Base-by-base conservation (phyloP, 164 flowering plant genomes). In the Berberis thunbergii region DNA sequence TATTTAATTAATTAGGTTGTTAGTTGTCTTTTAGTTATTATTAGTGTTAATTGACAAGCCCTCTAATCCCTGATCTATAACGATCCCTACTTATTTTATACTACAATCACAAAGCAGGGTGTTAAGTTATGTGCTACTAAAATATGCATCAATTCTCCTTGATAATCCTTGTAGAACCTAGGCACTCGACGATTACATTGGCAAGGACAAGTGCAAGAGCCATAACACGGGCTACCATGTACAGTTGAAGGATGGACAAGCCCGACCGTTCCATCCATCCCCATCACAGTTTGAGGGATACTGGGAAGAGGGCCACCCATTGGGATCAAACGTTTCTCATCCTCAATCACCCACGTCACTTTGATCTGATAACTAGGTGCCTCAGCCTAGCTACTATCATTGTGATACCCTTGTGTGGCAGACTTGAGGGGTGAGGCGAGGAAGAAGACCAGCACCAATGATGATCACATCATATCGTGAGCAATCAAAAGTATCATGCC, bases 261-360 rank as follows among this genome's bases (percentile, higher is more conserved):
- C 52, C 94, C 94, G 0, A 84, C 79, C 3, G 74, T 74, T 40
- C 90, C 94, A 10, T 94, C 97, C 39, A 81, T 72, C 0, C 77
- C 86, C 82, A 84, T 64, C 55, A 84, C 81, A 13, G 60, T 75
- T 61, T 86, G 91, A 53, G 89, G 89, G 12, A 86, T 81, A 52
- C 6, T 10, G 0, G 94, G 97, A 4, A 89, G 80, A 53, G 91
- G 89, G 6, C 96, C 96, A 6, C 96, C 96, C 96, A 87, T 87
- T 3, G 93, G 91, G 12, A 87, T 86, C 83, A 87, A 43, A 70
- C 94, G 87, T 67, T 87, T 87, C 69, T 89, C 96, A 3, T 80
- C 86, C 63, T 89, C 94, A 13, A 87, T 52, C 13, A 89, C 78
- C 13, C 71, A 72, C 71, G 70, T 83, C 64, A 89, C 96, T 54